Conservation (phyloP, 306 rosid species). For the Psophocarpus tetragonolobus region DNA sequence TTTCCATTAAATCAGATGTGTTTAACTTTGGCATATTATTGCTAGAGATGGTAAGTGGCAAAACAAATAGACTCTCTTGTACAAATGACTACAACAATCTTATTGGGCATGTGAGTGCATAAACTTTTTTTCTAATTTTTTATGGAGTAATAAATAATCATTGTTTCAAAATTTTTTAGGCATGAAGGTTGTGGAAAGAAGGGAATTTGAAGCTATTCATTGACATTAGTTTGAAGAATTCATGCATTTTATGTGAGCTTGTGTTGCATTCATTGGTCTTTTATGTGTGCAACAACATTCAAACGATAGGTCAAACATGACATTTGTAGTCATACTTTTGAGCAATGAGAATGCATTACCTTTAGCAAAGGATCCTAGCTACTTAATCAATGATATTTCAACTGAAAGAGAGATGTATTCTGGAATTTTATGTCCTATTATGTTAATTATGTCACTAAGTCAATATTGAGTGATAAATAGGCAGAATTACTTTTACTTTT, state of each 20-base stretch:
- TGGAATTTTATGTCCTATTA: background rate
- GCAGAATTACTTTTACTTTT: too few species aligned
- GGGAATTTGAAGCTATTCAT: too few species aligned
- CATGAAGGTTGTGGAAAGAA: too few species aligned
- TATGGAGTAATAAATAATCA: too few species aligned
- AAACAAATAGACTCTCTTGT: too few species aligned
- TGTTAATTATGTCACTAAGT: background rate
- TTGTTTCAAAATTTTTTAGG: too few species aligned
- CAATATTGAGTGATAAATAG: background rate
- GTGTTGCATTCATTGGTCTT: background rate
- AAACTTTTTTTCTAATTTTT: too few species aligned
- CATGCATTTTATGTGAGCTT: too few species aligned
- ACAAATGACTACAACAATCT: too few species aligned
- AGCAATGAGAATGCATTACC: background rate
- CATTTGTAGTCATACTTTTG: background rate
- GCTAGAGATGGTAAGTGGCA: background rate
- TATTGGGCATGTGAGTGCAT: too few species aligned
- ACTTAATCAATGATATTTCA: background rate
- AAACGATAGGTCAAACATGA: background rate
- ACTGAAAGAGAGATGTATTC: background rate
- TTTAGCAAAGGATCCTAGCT: background rate
- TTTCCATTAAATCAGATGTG: conserved; percentile 12
- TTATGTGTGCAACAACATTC: background rate
- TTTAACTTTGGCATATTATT: conserved; percentile 16
- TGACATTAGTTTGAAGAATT: too few species aligned